Conservation (phyloP, 805 yeast genomes). For the Aciculoconidium aculeatum region DNA sequence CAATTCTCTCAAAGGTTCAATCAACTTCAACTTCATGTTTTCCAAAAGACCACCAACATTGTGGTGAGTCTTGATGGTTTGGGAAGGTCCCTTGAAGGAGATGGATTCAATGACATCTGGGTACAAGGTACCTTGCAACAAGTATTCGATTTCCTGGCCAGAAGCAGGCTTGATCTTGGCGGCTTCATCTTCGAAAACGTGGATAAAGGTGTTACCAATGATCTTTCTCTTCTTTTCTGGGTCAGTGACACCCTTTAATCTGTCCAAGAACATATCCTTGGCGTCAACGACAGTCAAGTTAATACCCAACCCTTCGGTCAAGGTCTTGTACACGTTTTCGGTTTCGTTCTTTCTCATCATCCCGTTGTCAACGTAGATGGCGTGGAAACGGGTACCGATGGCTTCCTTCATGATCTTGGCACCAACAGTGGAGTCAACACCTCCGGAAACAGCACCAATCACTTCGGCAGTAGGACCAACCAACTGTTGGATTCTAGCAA, state of each 20-base stretch:
- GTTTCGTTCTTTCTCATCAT: conserved; percentile 95
- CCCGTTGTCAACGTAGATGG: conserved; percentile 96
- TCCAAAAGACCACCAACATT: conserved; percentile 98
- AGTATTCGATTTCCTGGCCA: conserved; percentile 85
- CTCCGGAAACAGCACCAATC: conserved; percentile 99
- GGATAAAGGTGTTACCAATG: conserved; percentile 96
- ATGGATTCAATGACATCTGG: conserved; percentile 98
- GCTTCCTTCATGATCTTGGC: conserved; percentile 98
- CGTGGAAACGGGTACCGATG: conserved; percentile 97
- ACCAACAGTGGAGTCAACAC: conserved; percentile 99
- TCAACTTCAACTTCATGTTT: conserved; percentile 95
- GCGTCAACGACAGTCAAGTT: conserved; percentile 95
- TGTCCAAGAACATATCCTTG: conserved; percentile 76
- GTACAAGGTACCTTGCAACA: conserved; percentile 94
- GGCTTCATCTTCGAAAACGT: conserved; percentile 95
- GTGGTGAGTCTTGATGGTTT: conserved; percentile 98
- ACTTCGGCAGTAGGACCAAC: conserved; percentile 99
- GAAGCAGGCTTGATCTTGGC: conserved; percentile 83
- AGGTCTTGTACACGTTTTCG: conserved; percentile 76
- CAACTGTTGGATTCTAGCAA: conserved; percentile 79
- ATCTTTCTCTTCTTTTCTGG: conserved; percentile 99
- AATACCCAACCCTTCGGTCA: conserved; percentile 91
- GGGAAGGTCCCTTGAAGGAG: conserved; percentile 99
- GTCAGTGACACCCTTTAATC: conserved; percentile 90
- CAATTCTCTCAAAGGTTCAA: conserved; percentile 97